Percentiles rank a stretch among this genome's conserved stretches.
These are phyloP conservation scores for Zelopaecilomyces penicillatus DNA, from an alignment of 2,329 filamentous ascomycete species.

Conservation along the genomic window DNA sequence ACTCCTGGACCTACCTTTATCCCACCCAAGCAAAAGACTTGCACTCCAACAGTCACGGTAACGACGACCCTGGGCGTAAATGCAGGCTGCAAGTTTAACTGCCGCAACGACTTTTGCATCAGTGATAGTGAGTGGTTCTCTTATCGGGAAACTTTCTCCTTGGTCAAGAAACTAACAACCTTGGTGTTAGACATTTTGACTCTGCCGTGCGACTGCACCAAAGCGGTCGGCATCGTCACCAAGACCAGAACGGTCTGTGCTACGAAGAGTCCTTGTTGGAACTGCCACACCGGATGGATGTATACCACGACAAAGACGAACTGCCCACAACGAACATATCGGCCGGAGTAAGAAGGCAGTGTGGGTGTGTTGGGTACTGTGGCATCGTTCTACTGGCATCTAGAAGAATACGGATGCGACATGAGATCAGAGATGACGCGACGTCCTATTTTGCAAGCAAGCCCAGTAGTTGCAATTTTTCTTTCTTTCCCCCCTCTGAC, in stretches of 20 bases:
- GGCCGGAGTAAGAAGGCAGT: background rate
- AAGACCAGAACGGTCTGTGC: slow-evolving; percentile 12
- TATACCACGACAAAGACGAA: slow-evolving; percentile 9
- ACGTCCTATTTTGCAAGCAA: too few species aligned
- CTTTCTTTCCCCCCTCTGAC: too few species aligned
- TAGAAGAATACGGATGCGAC: too few species aligned
- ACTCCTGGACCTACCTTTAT: background rate
- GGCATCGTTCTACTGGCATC: too few species aligned
- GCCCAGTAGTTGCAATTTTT: too few species aligned
- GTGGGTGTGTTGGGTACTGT: too few species aligned
- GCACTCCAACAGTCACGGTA: slow-evolving; percentile 12
- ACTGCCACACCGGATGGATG: slow-evolving; percentile 8
- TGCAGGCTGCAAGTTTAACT: slow-evolving; percentile 9
- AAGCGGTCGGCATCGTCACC: slow-evolving; percentile 9
- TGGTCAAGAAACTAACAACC: background rate
- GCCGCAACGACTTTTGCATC: slow-evolving; percentile 12
- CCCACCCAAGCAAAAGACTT: background rate
- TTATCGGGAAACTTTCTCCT: background rate
- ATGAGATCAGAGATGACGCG: too few species aligned
- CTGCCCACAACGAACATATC: slow-evolving; percentile 1
- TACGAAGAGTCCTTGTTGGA: slow-evolving; percentile 8
- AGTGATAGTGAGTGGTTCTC: slow-evolving; percentile 8
- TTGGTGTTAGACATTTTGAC: slow-evolving; percentile 8
- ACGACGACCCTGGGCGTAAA: slow-evolving; percentile 5
- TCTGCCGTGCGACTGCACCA: slow-evolving; percentile 13